Evolutionary conservation across 208 protist species (phyloP), one percentile per base, ranked within the genome.

Genomic region (Herpetomonas tarakana): DNA sequence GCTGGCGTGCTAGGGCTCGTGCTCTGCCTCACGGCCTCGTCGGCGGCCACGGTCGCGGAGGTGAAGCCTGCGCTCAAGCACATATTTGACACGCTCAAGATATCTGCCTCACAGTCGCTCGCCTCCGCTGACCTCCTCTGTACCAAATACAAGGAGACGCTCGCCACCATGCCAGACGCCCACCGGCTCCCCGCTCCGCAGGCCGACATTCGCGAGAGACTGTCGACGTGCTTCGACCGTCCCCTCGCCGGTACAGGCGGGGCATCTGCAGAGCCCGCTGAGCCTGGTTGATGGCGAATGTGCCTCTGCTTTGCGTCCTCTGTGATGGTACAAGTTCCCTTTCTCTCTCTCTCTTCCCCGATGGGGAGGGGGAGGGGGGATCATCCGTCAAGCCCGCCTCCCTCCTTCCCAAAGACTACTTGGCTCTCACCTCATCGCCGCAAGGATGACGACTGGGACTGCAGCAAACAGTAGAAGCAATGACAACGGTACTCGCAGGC

Each of bases 71-170:
- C 75, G 22, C 58, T 92, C 35, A 28, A 70, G 54, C 76, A 88
- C 65, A 70, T 93, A n/a, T 68, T 75, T 35, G 66, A 59, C 1
- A 81, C 70, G 21, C 77, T 93, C n/a, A 69, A 67, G 26, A 87
- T 93, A 50, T 87, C 81, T 4, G 65, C 78, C 11, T 73, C 83
- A 3, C 77, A 82, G 44, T 65, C 68, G 1, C 54, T 91, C 45
- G 83, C 81, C 9, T 75, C 74, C 11, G 83, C 87, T 18, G 80
- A 88, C 28, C 31, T 93, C 27, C 67, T 93, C 24, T 72, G 68
- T 29, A 62, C 58, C 51, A 93, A 93, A 67, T 93, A 89, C 62
- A 58, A 60, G 45, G 71, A 84, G 41, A 24, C 50, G 16, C 55
- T 76, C 24, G 46, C 46, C 14, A 66, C 62, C 18, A 55, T 74